A percentile compares a stretch with the other conserved stretches of the same genome.
Conservation (phyloP, 2,329 filamentous ascomycete species). For the Ophiosphaerella herpotricha region DNA sequence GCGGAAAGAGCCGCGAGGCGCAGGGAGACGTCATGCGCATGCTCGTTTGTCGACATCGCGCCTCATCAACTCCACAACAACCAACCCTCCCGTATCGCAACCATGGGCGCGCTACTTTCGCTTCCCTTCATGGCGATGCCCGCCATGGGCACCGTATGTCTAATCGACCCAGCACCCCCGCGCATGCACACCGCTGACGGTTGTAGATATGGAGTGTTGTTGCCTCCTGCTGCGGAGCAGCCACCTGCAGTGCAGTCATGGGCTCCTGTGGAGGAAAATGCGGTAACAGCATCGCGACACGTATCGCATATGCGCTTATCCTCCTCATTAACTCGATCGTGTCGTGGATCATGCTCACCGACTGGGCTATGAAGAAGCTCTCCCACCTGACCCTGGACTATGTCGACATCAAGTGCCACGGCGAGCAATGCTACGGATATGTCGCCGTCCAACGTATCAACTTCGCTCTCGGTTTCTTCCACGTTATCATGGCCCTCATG, state of each 20-base stretch:
- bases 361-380: slow-evolving; percentile 96
- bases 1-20: slow-evolving; percentile 8
- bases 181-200: slow-evolving; percentile 27
- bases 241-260: slow-evolving; percentile 94
- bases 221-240: slow-evolving; percentile 93
- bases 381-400: slow-evolving; percentile 92
- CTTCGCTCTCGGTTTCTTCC: slow-evolving; percentile 93
- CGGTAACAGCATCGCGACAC: slow-evolving; percentile 94
- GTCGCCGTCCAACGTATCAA: slow-evolving; percentile 97
- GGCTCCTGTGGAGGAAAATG: slow-evolving; percentile 90
- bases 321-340: slow-evolving; percentile 95
- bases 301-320: slow-evolving; percentile 93
- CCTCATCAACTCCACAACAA: slow-evolving; percentile 11
- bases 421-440: slow-evolving; percentile 91
- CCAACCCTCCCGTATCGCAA: slow-evolving; percentile 21
- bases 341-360: slow-evolving; percentile 98
- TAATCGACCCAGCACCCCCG: not conserved
- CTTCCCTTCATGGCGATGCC: slow-evolving; percentile 88
- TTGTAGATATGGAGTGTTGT: slow-evolving; percentile 73
- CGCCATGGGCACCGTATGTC: slow-evolving; percentile 79
- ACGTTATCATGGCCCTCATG: slow-evolving; percentile 81
- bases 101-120: slow-evolving; percentile 90
- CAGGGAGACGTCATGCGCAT: slow-evolving; percentile 22
- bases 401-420: slow-evolving; percentile 89
- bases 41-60: slow-evolving; percentile 13